Conservation (phyloP, 495 filamentous ascomycete genomes). For the Aspergillus indologenus region DNA sequence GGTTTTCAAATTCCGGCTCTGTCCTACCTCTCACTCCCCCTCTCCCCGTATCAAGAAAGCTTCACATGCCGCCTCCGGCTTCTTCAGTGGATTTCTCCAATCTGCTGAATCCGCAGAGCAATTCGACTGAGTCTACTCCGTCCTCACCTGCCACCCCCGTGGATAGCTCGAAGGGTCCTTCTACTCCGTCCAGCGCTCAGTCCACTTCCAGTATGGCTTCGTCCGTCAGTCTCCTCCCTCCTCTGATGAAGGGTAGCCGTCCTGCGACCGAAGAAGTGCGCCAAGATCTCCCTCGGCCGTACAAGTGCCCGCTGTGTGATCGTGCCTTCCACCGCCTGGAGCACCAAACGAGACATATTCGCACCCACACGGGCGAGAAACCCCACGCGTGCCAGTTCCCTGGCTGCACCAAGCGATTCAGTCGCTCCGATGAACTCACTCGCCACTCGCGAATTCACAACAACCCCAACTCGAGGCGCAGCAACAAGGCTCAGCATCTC, state of each 20-base stretch:
- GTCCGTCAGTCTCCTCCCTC: slow-evolving; percentile 64
- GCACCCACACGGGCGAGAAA: slow-evolving; percentile 98
- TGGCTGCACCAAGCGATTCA: slow-evolving; percentile 97
- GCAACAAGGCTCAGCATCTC: slow-evolving; percentile 77
- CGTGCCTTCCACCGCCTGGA: slow-evolving; percentile 98
- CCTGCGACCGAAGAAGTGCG: slow-evolving; percentile 56
- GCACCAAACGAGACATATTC: slow-evolving; percentile 96
- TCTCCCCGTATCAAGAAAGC: slow-evolving; percentile 19
- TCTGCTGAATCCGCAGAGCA: slow-evolving; percentile 66
- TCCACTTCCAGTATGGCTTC: slow-evolving; percentile 62
- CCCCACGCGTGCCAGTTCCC: slow-evolving; percentile 92
- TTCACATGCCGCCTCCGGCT: slow-evolving; percentile 72
- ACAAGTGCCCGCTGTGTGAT: slow-evolving; percentile 97
- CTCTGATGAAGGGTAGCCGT: slow-evolving; percentile 62
- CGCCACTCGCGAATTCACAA: slow-evolving; percentile 97
- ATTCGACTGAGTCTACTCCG: slow-evolving; percentile 20
- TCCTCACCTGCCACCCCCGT: slow-evolving; percentile 30
- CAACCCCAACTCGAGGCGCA: slow-evolving; percentile 94
- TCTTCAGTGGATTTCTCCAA: slow-evolving; percentile 75
- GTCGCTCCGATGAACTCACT: slow-evolving; percentile 92
- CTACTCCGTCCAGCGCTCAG: slow-evolving; percentile 30
- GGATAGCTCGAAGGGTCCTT: slow-evolving; percentile 13
- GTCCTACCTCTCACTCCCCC: slow-evolving; percentile 21
- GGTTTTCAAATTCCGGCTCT: slow-evolving; percentile 21
- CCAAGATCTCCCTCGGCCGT: slow-evolving; percentile 88